Conservation (phyloP, 2,329 filamentous ascomycete genomes). For the Celoporthe dispersa region DNA sequence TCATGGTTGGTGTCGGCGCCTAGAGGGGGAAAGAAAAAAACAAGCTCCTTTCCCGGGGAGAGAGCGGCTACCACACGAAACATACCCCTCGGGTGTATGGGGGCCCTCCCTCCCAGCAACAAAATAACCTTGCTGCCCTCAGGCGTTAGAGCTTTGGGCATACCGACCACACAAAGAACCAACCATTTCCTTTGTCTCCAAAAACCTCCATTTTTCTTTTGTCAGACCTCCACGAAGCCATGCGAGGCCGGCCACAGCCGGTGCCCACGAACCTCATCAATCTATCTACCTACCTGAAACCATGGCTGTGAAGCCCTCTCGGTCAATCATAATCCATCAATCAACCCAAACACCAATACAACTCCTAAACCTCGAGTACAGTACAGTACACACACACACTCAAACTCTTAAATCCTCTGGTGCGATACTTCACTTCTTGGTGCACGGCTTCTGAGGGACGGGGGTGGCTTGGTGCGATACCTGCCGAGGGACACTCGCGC, state of each 20-base stretch:
- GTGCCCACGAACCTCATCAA: neutral
- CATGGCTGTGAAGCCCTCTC: neutral
- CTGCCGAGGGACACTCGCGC: neutral
- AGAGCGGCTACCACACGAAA: neutral
- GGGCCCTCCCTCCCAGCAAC: neutral
- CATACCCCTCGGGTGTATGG: neutral
- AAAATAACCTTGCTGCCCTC: conserved; percentile 11
- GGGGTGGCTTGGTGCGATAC: conserved; percentile 24
- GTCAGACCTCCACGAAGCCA: neutral
- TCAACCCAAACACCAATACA: neutral
- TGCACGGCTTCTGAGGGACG: conserved; percentile 15
- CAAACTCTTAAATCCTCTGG: neutral
- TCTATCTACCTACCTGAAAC: neutral
- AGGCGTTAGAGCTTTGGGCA: conserved; percentile 22
- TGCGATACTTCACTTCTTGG: conserved; percentile 15
- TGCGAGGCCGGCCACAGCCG: neutral
- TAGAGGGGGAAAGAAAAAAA: conserved; percentile 30
- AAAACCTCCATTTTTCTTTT: conserved; percentile 8
- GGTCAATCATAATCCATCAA: conserved; percentile 6
- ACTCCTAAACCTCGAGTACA: neutral
- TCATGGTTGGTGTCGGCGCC: conserved; percentile 39
- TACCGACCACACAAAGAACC: conserved; percentile 6
- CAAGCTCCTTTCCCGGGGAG: neutral
- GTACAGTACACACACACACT: neutral
- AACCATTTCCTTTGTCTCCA: conserved; percentile 21